Evolutionary conservation across 176 grass and related monocot species (phyloP), one percentile per base, ranked within the genome.

Genomic region (Avena insularis): DNA sequence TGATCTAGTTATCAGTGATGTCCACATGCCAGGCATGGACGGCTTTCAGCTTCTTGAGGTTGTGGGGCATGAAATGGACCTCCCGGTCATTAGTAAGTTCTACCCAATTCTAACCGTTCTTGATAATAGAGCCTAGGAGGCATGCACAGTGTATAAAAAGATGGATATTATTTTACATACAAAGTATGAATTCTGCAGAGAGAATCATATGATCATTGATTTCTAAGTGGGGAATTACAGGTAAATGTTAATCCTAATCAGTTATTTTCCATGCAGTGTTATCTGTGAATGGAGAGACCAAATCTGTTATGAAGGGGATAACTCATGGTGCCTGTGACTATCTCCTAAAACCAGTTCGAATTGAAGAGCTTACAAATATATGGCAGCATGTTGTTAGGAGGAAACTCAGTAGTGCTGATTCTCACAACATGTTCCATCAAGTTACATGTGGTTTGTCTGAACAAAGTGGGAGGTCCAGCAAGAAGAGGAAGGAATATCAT

Each of bases 261-360:
- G 70, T 83, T 61, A 85, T 87, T 89, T 77, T 83, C 46, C 60
- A 21, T 93, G 73, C 84, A 98, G 95, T 98, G 38, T 40, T 40
- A 40, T 40, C 38, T 40, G 38, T 40, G 38, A 40, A 40, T 40
- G 38, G 38, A 40, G 95, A 95, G 43, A 98, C 93, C 27, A 95
- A 95, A 88, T 91, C 90, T 73, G 95, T 98, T 64, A 95, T 98
- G 95, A 98, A 98, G 81, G 93, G 95, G 76, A 95, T 98, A 84
- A 95, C 95, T 35, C 95, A 98, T 81, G 95, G 95, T 47, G 95
- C 95, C 0, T 98, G 93, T 43, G 93, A 98, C 65, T 98, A 98
- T 84, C 93, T 98, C 61, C 75, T 98, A n/a, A 95, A 98, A 82
- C 91, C 95, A 38, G 93, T 98, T 86, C 90, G 38, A 40, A 40